Evolutionary conservation across 2,329 filamentous ascomycete genomes (phyloP), one percentile per base, ranked within the genome.

Genomic region (Pseudogymnoascus sp.): DNA sequence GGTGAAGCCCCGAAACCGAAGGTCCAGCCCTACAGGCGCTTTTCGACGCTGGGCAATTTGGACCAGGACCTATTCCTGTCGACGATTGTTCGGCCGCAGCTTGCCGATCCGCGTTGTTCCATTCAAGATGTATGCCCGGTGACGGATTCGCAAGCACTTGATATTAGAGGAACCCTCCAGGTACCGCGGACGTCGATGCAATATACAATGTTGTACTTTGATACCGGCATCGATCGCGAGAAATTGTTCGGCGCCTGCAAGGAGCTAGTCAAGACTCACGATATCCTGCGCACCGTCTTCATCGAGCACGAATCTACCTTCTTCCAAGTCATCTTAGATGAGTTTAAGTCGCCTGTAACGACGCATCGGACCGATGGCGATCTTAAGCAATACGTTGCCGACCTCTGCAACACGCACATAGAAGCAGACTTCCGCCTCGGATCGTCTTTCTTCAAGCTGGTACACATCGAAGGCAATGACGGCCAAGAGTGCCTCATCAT

Each of bases 261-360:
- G 26, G 59, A 63, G 4, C 68, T 74, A 2, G 68, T 70, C n/a
- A 64, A 66, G n/a, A 65, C 70, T 2, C 72, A 75, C 61, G 73
- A 76, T 12, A 77, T 78, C 24, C 64, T 78, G 33, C 72, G 76
- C 35, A 77, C 75, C 3, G 69, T 73, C 0, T 78, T 78, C 31
- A 68, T 72, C 41, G 67, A 75, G n/a, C 67, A 75, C 16, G 71
- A 73, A n/a, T 70, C 69, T 5, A 65, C 70, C 4, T 72, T 74
- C 41, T 72, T 73, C 2, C 73, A 76, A 59, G 68, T 77, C 5
- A 68, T 78, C 0, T 60, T 77, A 8, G 66, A 73, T 1, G 67
- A 75, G 0, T 62, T 80, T 0, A 63, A 71, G 8, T 67, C 69
- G 2, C 70, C 72, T 3, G 69, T 76, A 28, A 67, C 70, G 7